A percentile compares a stretch with the other conserved stretches of the same genome.
phyloP scores from a whole-genome alignment of 352 stramenopile species.

The Saprolegnia diclina region DNA sequence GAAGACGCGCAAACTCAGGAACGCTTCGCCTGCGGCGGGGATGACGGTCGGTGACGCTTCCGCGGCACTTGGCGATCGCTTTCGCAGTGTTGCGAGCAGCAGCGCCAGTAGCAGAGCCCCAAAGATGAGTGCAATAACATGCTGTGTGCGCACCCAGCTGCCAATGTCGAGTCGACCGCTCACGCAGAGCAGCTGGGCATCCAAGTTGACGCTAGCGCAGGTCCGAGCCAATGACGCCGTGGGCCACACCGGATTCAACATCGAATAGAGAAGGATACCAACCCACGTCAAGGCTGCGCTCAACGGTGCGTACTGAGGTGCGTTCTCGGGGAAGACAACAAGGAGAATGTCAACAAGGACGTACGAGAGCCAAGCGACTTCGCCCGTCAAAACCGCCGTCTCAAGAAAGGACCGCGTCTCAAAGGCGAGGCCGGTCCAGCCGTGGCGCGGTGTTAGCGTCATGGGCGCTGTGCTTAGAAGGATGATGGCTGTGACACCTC shows the following conservation, averaged over 20 bases:
- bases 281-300: background rate
- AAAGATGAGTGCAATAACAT: background rate
- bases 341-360: background rate
- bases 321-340: background rate
- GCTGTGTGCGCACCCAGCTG: background rate
- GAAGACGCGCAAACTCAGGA: background rate
- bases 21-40: background rate
- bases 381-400: background rate
- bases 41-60: background rate
- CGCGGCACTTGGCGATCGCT: background rate
- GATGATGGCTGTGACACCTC: constrained; percentile 1
- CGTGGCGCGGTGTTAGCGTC: background rate
- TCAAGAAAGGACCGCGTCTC: background rate
- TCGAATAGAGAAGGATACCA: background rate
- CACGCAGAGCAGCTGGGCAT: background rate
- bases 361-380: constrained; percentile 10
- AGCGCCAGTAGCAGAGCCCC: no score
- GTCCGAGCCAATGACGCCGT: background rate
- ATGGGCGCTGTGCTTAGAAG: background rate
- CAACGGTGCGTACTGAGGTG: background rate
- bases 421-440: background rate
- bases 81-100: background rate
- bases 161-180: background rate
- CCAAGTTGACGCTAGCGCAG: background rate
- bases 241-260: background rate